Evolutionary conservation across 2,329 filamentous ascomycete species (phyloP), one percentile per base, ranked within the genome.

Genomic region (Pseudogymnoascus sp.): DNA sequence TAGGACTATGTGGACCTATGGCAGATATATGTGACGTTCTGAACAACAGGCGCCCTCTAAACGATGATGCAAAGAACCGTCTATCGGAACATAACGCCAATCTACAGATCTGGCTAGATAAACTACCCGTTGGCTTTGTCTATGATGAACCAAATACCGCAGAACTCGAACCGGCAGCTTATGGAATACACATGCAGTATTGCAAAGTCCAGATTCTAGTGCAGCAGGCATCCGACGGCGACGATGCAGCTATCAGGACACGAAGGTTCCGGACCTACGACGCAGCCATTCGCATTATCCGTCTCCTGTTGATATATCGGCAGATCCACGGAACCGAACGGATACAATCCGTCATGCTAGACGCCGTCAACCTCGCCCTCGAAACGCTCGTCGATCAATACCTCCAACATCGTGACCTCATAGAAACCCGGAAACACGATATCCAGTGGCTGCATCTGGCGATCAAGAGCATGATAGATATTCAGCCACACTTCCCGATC

Each of bases 191-290:
- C 12, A 45, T 40, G 34, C 60, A 61, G 60, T 61, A 61, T 34
- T 61, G 60, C 60, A 61, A 61, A 61, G 18, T 61, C 60, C 60
- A 61, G 60, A 61, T 61, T 61, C 36, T 61, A 10, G 18, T 61
- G 16, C 34, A 26, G 10, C 60, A 39, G n/a, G 11, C 18, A 26
- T 26, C 7, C 18, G 18, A 14, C 16, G 23, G 34, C 14, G 39
- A 26, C 14, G 29, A 12, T n/a, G n/a, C 10, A 23, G 36, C 34
- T 21, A 7, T 5, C 23, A 18, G n/a, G 60, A 61, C 8, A 2
- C 34, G 7, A 23, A 26, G 60, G n/a, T 7, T 11, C 37, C 60
- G n/a, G 8, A 36, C 42, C 21, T 61, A 36, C 16, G 16, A 14
- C 39, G 39, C 39, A 21, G 61, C 61, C 2, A 11, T 63, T 23